Base-by-base conservation (phyloP, 2,329 filamentous ascomycete genomes). In the Ophidiomyces ophidiicola region DNA sequence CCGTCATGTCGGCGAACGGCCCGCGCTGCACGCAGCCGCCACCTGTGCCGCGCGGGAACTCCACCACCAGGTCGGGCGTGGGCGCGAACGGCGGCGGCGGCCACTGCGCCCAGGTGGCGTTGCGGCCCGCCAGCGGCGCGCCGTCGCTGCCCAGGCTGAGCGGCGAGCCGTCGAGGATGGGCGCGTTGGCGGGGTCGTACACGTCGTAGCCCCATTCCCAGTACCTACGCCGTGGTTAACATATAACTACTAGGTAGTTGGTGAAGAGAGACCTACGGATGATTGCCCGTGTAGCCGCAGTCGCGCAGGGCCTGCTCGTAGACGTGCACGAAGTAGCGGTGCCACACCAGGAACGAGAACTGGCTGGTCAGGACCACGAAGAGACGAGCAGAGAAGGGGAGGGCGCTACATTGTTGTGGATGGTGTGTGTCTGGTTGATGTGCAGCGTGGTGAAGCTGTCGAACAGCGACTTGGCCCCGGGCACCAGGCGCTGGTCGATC, bases 271-370 rank as follows among this genome's bases (percentile, higher is more conserved):
- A n/a, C 38, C 24, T 41, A 41, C 31, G 63, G 61, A 31, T 61
- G 58, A 1, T 50, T 50, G 2, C 61, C 62, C 7, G 46, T 48
- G 46, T 63, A 66, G 17, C 57, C 56, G 34, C 63, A 66, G 44
- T 64, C 49, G 28, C 53, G 51, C 3, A 66, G 51, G 6, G 54
- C 54, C 41, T 54, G 49, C 41, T 66, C 63, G 41, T 59, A 63
- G 8, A 55, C 47, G 23, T 44, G 51, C 24, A 57, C 45, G 43
- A 58, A 61, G 35, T 58, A 59, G 20, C 62, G 55, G 42, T 64
- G 63, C 58, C 60, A 62, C 21, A 53, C 46, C 23, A 63, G 50
- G 29, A 52, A 50, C 3, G 31, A 29, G 17, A 41, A 41, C 38
- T 41, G 31, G 8, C 7, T 23, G 10, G 12, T 6, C 11, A 18